Percentiles rank a stretch among this genome's conserved stretches.
Conservation (phyloP, 345 rosid species). For the Luvunga scandens region DNA sequence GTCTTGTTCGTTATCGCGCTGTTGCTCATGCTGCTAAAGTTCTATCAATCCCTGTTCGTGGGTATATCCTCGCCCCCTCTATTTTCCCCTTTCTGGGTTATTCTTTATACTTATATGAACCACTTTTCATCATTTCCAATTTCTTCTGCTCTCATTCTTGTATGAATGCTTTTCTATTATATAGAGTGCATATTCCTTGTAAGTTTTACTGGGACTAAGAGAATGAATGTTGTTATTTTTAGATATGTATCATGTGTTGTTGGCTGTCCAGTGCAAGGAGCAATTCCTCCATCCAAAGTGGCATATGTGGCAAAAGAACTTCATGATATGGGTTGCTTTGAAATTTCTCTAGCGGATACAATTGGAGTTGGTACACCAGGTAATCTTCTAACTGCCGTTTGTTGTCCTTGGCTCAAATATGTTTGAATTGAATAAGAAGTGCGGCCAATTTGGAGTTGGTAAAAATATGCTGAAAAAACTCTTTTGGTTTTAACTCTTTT, state of each 20-base stretch:
- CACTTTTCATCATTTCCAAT: not conserved
- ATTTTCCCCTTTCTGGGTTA: too few relatives aligned
- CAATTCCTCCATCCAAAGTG: conserved; percentile 67
- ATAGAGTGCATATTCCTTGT: not conserved
- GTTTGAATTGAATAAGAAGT: not conserved
- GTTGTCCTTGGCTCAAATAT: not conserved
- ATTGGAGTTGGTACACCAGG: conserved; percentile 95
- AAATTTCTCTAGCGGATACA: conserved; percentile 87
- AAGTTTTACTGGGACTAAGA: not conserved
- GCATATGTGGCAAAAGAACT: conserved; percentile 91
- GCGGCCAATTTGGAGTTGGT: not conserved
- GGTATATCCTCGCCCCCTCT: conserved; percentile 35
- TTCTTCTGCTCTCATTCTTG: not conserved
- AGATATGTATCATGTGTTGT: conserved; percentile 95
- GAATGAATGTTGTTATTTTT: conserved; percentile 13
- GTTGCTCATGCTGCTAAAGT: conserved; percentile 55
- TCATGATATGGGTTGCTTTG: conserved; percentile 90
- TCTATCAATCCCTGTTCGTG: conserved; percentile 65
- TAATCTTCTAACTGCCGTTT: conserved; percentile 28
- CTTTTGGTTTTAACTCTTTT: not conserved
- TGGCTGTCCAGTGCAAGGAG: conserved; percentile 91
- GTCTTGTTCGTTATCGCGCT: conserved; percentile 63
- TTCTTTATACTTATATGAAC: not conserved
- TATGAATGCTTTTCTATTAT: not conserved
- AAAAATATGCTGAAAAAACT: not conserved